Evolutionary conservation across 805 yeast genomes (phyloP).

Genomic region (Priceomyces haplophilus): DNA sequence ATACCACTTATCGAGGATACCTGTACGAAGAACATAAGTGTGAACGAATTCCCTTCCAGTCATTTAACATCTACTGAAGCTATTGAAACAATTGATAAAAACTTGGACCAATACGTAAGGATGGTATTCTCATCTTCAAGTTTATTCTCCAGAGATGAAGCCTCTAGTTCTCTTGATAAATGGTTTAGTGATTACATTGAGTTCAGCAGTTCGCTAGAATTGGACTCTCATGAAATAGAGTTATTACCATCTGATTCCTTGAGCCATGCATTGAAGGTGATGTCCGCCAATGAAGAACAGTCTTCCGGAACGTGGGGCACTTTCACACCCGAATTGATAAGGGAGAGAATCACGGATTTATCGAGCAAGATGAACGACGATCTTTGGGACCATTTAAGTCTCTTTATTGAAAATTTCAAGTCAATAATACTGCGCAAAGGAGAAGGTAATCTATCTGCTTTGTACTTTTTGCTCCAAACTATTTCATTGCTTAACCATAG

Average conservation of each 20-base stretch:
- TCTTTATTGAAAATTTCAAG: conserved; percentile 7
- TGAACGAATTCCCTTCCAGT: not conserved
- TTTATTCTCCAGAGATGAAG: conserved; percentile 3
- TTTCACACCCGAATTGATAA: conserved; percentile 14
- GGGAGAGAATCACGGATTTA: conserved; percentile 13
- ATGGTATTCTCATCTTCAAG: conserved; percentile 10
- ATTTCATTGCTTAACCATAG: conserved; percentile 2
- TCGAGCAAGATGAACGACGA: conserved; percentile 5
- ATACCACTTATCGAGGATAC: not conserved
- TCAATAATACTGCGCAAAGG: not conserved
- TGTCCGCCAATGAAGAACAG: not conserved
- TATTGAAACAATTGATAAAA: conserved; percentile 24
- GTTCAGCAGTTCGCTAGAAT: conserved; percentile 5
- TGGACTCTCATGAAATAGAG: conserved; percentile 1
- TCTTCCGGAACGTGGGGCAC: conserved; percentile 13
- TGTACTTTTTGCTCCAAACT: conserved; percentile 10
- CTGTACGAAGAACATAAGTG: not conserved
- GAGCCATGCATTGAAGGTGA: conserved; percentile 4
- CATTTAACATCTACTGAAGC: conserved; percentile 19
- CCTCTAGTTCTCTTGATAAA: conserved; percentile 7
- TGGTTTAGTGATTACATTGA: conserved; percentile 16
- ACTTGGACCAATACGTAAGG: conserved; percentile 27
- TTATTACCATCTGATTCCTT: conserved; percentile 3
- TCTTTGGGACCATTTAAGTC: conserved; percentile 11
- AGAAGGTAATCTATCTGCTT: conserved; percentile 2